phyloP scores from a whole-genome alignment of 352 stramenopile genomes.

The Hyphochytrium catenoides region DNA sequence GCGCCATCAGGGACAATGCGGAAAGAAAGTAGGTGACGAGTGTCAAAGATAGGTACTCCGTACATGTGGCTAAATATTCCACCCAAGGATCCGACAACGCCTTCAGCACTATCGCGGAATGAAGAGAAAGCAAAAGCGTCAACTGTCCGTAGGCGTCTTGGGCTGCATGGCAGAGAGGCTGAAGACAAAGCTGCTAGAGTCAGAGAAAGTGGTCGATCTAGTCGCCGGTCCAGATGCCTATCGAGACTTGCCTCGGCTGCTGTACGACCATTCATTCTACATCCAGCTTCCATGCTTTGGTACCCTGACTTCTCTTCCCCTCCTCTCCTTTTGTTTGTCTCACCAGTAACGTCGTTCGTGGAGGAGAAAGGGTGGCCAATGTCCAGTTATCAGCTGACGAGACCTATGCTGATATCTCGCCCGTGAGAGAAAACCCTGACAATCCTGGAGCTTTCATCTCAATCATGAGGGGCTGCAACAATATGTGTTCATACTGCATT shows the following conservation, averaged over 20 bases:
- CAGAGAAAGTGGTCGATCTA: conserved; percentile 85
- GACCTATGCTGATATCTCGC: conserved; percentile 94
- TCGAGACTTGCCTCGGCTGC: conserved; percentile 81
- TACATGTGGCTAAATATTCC: no score
- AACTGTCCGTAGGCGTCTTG: conserved; percentile 86
- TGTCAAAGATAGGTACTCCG: no score
- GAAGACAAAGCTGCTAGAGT: conserved; percentile 82
- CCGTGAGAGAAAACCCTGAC: conserved; percentile 56
- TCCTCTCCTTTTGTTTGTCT: conserved; percentile 4
- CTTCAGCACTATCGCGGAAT: no score
- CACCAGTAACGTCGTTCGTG: background rate
- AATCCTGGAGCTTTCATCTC: conserved; percentile 82
- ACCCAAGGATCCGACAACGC: no score
- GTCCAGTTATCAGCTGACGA: conserved; percentile 81
- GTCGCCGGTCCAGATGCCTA: conserved; percentile 96
- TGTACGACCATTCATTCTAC: conserved; percentile 40
- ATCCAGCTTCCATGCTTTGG: no score
- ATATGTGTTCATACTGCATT: conserved; percentile 99
- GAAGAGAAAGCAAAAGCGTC: no score
- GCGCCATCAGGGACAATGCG: conserved; percentile 95
- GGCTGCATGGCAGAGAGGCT: conserved; percentile 99
- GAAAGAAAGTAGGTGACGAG: conserved; percentile 90
- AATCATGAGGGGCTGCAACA: conserved; percentile 99
- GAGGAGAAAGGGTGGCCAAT: conserved; percentile 58
- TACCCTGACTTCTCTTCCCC: conserved; percentile 2